Evolutionary conservation across 306 rosid species (phyloP), one percentile per base, ranked within the genome.

Genomic region (Clitoria ternatea): DNA sequence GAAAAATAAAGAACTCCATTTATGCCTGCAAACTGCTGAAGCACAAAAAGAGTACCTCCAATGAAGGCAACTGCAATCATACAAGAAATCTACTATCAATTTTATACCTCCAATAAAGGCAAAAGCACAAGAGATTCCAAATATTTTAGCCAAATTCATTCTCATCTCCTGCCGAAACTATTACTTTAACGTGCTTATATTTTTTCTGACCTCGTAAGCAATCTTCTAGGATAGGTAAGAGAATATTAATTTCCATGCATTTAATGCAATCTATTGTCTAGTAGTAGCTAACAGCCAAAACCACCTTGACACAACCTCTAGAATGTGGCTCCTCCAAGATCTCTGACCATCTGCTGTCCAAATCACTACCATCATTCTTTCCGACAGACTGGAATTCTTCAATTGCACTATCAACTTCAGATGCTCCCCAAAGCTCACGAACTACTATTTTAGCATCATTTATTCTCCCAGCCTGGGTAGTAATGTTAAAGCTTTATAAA

Each of bases 1-100:
- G 98, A 92, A 79, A 90, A 92, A 73, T 88, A 92, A 61, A 92
- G 96, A 83, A 92, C 92, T 35, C 91, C 98, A 66, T 92, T 92
- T 83, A 92, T 90, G 62, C 96, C 98, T 4, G 95, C 80, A 75
- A 92, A 90, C 68, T 92, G 98, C 84, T 92, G 98, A 76, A 92
- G 96, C 49, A 82, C 78, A 78, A 92, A 90, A 39, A 92, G 96
- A 50, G 92, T 61, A 44, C 86, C 93, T 77, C 98, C 98, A 27
- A 88, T 82, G 62, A 85, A 78, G 57, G 96, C 87, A 81, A 83
- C 98, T 92, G 96, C 84, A 86, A 78, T 67, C 77, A 62, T 39
- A 71, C 74, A 77, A 77, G 74, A 57, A 68, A 61, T 36, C 22
- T 40, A 59, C 70, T 27, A 63, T 10, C 24, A 61, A 57, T 40